Evolutionary conservation across 108 stramenopile species (phyloP).

Genomic region (Fragilaria crotonensis): DNA sequence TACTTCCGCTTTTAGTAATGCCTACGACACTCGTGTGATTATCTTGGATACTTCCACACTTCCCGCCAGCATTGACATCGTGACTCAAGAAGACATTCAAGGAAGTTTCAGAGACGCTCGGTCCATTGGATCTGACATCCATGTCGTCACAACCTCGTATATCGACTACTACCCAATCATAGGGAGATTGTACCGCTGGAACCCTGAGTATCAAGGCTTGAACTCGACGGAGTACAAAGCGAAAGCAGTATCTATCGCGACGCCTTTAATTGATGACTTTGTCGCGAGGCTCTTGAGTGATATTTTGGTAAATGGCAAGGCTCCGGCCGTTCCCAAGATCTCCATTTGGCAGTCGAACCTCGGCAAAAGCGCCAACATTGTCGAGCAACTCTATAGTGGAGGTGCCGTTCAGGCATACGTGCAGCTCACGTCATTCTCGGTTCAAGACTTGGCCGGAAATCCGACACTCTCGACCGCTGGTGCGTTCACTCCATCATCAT

Average conservation of each 20-base stretch:
- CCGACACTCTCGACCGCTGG: neutral
- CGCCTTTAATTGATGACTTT: neutral
- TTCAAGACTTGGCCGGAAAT: neutral
- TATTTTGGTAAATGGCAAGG: neutral
- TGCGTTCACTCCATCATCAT: constrained; percentile 2
- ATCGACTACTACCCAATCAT: neutral
- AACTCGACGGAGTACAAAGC: neutral
- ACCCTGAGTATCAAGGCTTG: neutral
- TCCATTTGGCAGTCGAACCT: neutral
- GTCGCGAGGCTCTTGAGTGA: neutral
- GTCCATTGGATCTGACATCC: neutral
- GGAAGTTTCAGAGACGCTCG: neutral
- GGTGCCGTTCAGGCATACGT: neutral
- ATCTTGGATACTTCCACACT: neutral
- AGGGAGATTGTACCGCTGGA: neutral
- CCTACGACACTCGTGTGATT: neutral
- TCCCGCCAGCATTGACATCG: neutral
- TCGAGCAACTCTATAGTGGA: neutral
- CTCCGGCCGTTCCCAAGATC: neutral
- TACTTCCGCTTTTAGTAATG: neutral
- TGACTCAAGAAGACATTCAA: neutral
- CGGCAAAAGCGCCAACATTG: neutral
- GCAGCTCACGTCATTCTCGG: neutral
- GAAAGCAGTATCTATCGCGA: neutral
- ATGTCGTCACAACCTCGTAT: neutral